Evolutionary conservation across 2,329 filamentous ascomycete genomes (phyloP).

Genomic region (Claviceps maximensis): DNA sequence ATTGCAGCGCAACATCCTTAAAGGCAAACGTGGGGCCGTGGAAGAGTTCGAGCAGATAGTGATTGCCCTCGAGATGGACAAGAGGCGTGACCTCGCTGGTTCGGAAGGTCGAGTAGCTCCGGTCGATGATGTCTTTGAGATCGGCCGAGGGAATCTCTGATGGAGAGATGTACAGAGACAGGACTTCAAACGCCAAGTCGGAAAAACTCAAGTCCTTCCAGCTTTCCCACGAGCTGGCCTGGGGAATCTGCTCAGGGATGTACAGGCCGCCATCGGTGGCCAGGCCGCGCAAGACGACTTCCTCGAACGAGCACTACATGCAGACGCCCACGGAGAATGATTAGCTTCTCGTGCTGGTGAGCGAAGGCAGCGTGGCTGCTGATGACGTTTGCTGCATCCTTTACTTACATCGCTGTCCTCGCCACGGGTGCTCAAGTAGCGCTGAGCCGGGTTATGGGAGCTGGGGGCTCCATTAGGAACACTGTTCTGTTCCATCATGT

Average conservation of each 20-base stretch:
- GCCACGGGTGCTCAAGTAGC: slow-evolving; percentile 38
- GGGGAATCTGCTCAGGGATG: slow-evolving; percentile 70
- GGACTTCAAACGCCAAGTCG: slow-evolving; percentile 71
- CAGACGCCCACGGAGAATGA: not conserved
- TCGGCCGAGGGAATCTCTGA: slow-evolving; percentile 70
- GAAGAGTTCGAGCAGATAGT: slow-evolving; percentile 87
- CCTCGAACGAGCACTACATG: slow-evolving; percentile 69
- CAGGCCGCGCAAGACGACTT: slow-evolving; percentile 79
- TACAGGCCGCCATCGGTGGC: slow-evolving; percentile 80
- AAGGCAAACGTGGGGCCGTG: slow-evolving; percentile 93
- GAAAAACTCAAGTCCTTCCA: slow-evolving; percentile 72
- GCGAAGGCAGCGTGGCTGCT: not conserved
- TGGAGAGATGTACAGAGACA: slow-evolving; percentile 76
- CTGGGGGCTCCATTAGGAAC: slow-evolving; percentile 19
- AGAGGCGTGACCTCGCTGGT: slow-evolving; percentile 65
- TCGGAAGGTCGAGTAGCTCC: slow-evolving; percentile 84
- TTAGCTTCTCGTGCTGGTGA: too few relatives aligned
- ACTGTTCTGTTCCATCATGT: slow-evolving; percentile 29
- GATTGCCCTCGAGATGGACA: slow-evolving; percentile 58
- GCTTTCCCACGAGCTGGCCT: slow-evolving; percentile 19
- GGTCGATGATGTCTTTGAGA: slow-evolving; percentile 68
- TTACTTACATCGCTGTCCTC: slow-evolving; percentile 33
- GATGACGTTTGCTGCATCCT: not conserved
- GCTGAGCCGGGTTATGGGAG: slow-evolving; percentile 32
- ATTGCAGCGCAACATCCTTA: slow-evolving; percentile 92